Evolutionary conservation across 139 green algal genomes (phyloP).

Genomic region (Chlorella vulgaris): DNA sequence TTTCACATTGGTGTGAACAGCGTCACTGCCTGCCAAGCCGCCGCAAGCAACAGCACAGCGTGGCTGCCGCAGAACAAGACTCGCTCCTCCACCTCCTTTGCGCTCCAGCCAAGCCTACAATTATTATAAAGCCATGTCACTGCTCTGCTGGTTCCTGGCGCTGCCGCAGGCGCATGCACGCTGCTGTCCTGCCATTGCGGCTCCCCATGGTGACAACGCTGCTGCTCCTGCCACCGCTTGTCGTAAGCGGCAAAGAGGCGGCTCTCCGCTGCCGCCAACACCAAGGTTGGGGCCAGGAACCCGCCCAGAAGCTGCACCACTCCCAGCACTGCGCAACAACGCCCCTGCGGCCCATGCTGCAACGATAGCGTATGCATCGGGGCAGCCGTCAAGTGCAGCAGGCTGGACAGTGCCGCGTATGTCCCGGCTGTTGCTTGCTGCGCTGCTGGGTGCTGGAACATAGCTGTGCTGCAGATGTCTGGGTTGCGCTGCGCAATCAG

Average conservation of each 20-base stretch:
- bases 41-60: neutral
- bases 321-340: neutral
- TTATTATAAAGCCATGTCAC: no score
- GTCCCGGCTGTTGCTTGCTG: neutral
- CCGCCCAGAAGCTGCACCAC: constrained; percentile 5
- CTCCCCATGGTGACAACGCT: no score
- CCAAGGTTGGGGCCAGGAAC: neutral
- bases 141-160: neutral
- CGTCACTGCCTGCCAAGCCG: constrained; percentile 10
- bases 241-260: neutral
- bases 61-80: neutral
- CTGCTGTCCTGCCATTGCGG: no score
- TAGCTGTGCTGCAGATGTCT: neutral
- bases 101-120: no score
- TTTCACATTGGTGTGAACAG: neutral
- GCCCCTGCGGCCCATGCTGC: neutral
- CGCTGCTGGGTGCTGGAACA: neutral
- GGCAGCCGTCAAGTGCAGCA: neutral
- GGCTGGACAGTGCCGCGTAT: neutral
- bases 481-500: neutral
- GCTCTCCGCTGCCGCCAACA: neutral
- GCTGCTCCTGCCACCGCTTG: neutral
- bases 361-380: neutral
- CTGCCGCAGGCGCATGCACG: neutral
- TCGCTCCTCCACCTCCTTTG: neutral